Percentiles rank a stretch among this genome's conserved stretches.
Evolutionary conservation across 768 basidiomycete species (phyloP).

Genomic region (Hortiboletus campestris): DNA sequence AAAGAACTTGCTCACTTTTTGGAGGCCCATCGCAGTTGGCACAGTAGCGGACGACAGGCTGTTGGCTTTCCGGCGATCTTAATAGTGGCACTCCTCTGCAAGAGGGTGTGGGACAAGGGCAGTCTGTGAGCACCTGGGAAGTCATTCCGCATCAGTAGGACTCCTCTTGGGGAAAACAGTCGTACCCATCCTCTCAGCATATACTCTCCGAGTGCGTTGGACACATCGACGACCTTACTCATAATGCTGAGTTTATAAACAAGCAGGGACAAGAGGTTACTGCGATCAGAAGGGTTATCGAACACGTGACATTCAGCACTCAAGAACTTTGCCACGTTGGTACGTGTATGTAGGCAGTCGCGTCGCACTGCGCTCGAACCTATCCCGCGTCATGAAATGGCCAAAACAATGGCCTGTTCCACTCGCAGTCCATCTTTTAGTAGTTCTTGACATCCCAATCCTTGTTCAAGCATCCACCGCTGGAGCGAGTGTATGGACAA

Average conservation of each 20-base stretch:
- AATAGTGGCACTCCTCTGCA: conserved; percentile 69
- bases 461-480: conserved; percentile 11
- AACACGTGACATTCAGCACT: conserved; percentile 18
- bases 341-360: neutral
- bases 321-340: conserved; percentile 25
- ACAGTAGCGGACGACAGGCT: conserved; percentile 53
- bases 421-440: conserved; percentile 39
- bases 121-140: conserved; percentile 61
- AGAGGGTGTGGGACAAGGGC: conserved; percentile 50
- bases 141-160: conserved; percentile 7
- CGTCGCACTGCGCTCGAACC: conserved; percentile 6
- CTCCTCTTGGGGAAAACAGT: neutral
- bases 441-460: conserved; percentile 34
- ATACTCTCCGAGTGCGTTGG: conserved; percentile 62
- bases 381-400: conserved; percentile 36
- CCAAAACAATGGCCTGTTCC: conserved; percentile 52
- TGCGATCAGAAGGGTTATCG: neutral
- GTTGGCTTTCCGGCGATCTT: conserved; percentile 57
- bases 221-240: conserved; percentile 54
- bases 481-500: conserved; percentile 48
- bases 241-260: conserved; percentile 31
- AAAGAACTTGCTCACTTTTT: conserved; percentile 28
- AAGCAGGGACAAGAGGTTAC: neutral
- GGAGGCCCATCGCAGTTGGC: conserved; percentile 55
- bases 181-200: conserved; percentile 78